phyloP scores from a whole-genome alignment of 441 rosid genomes.

The Adansonia madagascariensis region DNA sequence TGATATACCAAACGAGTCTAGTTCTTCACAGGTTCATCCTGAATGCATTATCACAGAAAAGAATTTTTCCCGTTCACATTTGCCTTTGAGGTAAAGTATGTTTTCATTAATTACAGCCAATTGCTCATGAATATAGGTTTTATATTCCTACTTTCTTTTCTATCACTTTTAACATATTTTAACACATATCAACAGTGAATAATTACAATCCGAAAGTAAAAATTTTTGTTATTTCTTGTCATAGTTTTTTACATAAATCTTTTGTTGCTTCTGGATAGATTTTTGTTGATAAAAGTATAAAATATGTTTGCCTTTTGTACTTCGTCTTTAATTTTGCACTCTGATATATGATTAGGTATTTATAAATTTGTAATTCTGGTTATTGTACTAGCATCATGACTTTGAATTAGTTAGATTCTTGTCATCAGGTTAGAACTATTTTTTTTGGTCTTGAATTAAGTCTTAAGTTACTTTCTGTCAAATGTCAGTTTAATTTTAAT shows the following conservation, averaged over 20 bases:
- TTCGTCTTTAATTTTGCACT: neutral
- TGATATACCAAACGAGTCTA: constrained; percentile 39
- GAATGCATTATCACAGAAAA: constrained; percentile 40
- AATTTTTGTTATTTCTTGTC: neutral
- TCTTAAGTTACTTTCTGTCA: neutral
- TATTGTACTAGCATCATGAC: neutral
- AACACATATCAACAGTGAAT: neutral
- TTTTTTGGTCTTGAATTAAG: neutral
- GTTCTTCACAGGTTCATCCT: constrained; percentile 48
- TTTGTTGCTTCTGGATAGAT: neutral
- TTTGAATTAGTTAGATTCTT: neutral
- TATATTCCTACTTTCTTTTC: neutral
- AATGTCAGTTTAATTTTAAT: neutral
- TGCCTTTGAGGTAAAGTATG: constrained; percentile 64
- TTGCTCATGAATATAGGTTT: neutral
- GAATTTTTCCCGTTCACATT: constrained; percentile 40
- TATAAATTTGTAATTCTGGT: neutral
- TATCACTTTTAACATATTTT: neutral
- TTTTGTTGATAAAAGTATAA: neutral
- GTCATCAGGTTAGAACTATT: neutral
- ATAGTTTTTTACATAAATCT: neutral
- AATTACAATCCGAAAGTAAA: neutral
- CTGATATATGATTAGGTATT: neutral
- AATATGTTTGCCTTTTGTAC: neutral
- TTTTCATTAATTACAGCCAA: neutral